These are phyloP conservation scores for Ogataea trehaloabstinens DNA, from an alignment of 805 yeast genomes.

Conservation along the genomic window DNA sequence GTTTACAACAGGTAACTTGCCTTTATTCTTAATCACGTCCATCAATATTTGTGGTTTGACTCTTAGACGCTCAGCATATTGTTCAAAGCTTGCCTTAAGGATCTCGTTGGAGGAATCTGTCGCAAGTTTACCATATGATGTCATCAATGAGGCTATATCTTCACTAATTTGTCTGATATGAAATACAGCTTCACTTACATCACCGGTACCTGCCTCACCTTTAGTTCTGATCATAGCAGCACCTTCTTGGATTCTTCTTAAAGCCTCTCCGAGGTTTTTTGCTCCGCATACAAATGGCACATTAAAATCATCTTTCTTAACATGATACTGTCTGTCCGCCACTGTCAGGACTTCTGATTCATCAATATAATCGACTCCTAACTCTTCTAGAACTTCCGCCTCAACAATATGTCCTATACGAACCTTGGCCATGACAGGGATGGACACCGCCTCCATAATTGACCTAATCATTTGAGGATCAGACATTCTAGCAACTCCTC, in stretches of 20 bases:
- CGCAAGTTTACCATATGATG: conserved; percentile 7
- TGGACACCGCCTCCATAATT: conserved; percentile 67
- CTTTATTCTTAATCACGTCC: conserved; percentile 46
- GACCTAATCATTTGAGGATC: conserved; percentile 77
- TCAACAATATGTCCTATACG: conserved; percentile 83
- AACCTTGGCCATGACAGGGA: conserved; percentile 84
- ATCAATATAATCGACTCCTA: conserved; percentile 77
- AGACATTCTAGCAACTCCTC: conserved; percentile 83
- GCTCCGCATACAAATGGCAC: conserved; percentile 87
- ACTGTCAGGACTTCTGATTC: conserved; percentile 85
- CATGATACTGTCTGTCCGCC: conserved; percentile 69
- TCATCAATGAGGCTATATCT: conserved; percentile 49
- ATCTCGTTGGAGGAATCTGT: conserved; percentile 1
- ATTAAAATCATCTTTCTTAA: conserved; percentile 54
- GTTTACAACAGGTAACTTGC: conserved; percentile 76
- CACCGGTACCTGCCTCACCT: conserved; percentile 91
- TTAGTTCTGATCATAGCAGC: conserved; percentile 86
- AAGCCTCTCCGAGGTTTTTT: conserved; percentile 76
- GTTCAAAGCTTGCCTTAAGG: conserved; percentile 36
- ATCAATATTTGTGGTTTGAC: conserved; percentile 57
- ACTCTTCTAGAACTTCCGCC: conserved; percentile 71
- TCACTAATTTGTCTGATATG: conserved; percentile 62
- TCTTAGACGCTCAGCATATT: conserved; percentile 54
- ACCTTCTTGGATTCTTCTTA: conserved; percentile 76
- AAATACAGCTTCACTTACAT: conserved; percentile 75